Base-by-base conservation (phyloP, 2,329 filamentous ascomycete genomes). In the Phialemonium atrogriseum region DNA sequence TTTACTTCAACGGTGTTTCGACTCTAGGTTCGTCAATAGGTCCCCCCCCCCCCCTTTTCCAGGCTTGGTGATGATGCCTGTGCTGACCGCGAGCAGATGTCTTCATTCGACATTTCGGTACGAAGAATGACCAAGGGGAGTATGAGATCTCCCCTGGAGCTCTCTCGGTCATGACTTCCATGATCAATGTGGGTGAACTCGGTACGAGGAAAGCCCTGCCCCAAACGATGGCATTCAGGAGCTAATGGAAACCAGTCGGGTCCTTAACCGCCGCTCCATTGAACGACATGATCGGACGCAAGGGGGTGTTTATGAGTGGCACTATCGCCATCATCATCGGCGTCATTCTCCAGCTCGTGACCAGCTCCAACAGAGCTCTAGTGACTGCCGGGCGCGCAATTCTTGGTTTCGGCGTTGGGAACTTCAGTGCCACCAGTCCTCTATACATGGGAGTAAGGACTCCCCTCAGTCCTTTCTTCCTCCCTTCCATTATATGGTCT, bases 111-210 rank as follows among this genome's bases (percentile, higher is more conserved):
- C 47, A 57, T 31, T 59, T 58, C 32, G 55, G 55, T 19, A 34
- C 42, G 10, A 38, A 34, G 7, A 40, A 43, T 28, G 7, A 7
- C 4, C 37, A 56, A 24, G 54, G 51, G 24, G 39, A 37, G 7
- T 55, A 50, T 34, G 44, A 41, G 12, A 52, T 55, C 23, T 37
- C 42, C 2, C 41, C 54, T 3, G 26, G 39, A 7, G 28, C 43
- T 12, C 34, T 42, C 16, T 48, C 51, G 16, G 33, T 52, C 42
- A 59, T 54, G 51, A 54, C 53, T 10, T 58, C 54, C 34, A 52
- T 56, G 44, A 60, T 60, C 41, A 55, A 60, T 33, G 47, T 60
- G 14, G 56, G 56, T 29, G 56, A 60, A 32, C 41, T 60, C 15
- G n/a, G n/a, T n/a, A n/a, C n/a, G n/a, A n/a, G n/a, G n/a, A n/a